Percentiles rank a stretch among this genome's conserved stretches.
Conservation (phyloP, 2,329 filamentous ascomycete genomes). For the Chaetomiaceae sp. region DNA sequence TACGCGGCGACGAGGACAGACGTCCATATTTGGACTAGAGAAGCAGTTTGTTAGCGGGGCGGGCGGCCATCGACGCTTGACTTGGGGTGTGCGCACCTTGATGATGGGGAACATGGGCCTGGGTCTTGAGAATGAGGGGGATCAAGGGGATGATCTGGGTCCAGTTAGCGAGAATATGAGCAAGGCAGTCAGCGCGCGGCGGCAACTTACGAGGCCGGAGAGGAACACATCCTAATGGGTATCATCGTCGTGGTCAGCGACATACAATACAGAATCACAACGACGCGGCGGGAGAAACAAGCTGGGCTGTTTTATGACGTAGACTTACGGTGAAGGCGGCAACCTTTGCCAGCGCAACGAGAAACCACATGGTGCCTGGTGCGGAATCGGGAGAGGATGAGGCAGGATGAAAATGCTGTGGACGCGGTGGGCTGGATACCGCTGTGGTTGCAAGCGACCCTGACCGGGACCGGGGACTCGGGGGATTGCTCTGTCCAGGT, state of each 20-base stretch:
- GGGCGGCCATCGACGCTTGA: too few relatives aligned
- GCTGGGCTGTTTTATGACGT: too few relatives aligned
- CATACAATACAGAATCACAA: neutral
- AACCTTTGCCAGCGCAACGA: slow-evolving; percentile 15
- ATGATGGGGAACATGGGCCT: slow-evolving; percentile 13
- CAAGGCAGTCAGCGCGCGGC: neutral
- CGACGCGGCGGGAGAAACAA: neutral
- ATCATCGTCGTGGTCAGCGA: neutral
- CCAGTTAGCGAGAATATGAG: neutral
- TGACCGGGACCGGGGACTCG: neutral
- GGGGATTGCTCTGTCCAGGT: neutral
- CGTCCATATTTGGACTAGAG: slow-evolving; percentile 24
- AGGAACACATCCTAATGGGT: slow-evolving; percentile 20
- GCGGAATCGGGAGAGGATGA: neutral
- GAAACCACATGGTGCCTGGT: slow-evolving; percentile 8
- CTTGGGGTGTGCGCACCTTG: slow-evolving; percentile 13
- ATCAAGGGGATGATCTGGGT: slow-evolving; percentile 23
- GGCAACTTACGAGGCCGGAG: slow-evolving; percentile 18
- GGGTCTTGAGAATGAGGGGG: slow-evolving; percentile 19
- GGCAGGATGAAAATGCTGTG: neutral
- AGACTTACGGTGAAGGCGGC: slow-evolving; percentile 17
- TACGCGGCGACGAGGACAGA: slow-evolving; percentile 23
- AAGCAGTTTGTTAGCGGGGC: neutral
- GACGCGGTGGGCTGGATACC: neutral
- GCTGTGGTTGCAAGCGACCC: slow-evolving; percentile 2